Evolutionary conservation across 805 yeast genomes (phyloP).

Genomic region (Ogataea methylovora): DNA sequence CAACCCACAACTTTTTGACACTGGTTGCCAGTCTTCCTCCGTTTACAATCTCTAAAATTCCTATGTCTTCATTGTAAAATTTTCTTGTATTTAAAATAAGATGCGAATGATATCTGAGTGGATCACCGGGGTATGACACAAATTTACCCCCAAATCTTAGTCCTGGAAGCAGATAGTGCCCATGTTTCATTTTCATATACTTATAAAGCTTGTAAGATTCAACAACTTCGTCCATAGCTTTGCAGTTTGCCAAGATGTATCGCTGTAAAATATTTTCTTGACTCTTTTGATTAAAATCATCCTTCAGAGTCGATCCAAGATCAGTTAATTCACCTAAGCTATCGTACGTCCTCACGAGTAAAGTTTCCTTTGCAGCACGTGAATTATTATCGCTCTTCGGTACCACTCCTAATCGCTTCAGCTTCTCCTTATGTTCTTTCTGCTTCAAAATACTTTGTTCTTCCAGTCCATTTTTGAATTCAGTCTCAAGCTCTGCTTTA

Average conservation of each 20-base stretch:
- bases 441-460: conserved; percentile 4
- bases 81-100: conserved; percentile 51
- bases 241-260: neutral
- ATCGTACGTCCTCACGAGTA: no score
- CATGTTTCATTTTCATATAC: conserved; percentile 7
- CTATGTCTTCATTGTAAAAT: conserved; percentile 43
- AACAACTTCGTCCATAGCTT: neutral
- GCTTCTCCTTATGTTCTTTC: conserved; percentile 4
- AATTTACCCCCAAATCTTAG: conserved; percentile 85
- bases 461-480: neutral
- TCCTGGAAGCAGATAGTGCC: conserved; percentile 65
- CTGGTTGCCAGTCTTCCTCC: conserved; percentile 93
- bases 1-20: conserved; percentile 78
- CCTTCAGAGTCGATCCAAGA: no score
- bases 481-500: neutral
- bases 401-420: conserved; percentile 1
- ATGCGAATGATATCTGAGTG: conserved; percentile 85
- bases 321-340: no score
- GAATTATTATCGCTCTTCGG: neutral
- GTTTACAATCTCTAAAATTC: conserved; percentile 53
- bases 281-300: neutral
- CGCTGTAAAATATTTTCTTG: neutral
- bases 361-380: no score
- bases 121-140: conserved; percentile 93
- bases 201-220: conserved; percentile 12